Base-by-base conservation (phyloP, 306 rosid species). In the Castanea sativa region DNA sequence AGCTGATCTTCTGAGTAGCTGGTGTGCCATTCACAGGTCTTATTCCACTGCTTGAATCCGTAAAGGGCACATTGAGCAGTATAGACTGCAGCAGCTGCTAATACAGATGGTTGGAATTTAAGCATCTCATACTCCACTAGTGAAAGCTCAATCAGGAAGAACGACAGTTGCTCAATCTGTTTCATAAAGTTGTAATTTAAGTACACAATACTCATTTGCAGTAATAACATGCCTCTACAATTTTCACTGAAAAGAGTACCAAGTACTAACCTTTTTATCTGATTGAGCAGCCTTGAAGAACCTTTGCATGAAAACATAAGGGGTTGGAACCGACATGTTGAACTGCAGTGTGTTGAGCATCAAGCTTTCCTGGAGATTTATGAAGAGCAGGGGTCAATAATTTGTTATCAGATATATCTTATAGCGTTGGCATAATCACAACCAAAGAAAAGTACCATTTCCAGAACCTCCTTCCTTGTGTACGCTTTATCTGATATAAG, bases 231-330 rank as follows among this genome's bases (percentile, higher is more conserved):
- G 53, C 53, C 45, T 38, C 1, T 38, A 38, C 45, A 7, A 49
- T 12, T 49, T 49, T 49, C 53, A 49, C 43, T 8, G 45, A 41
- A 41, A 41, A 7, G 11, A 41, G 45, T 2, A 41, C 45, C 45
- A 41, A 12, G 25, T 29, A 52, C 86, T 25, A 1, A 91, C 99
- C 87, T 91, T 96, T 73, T 76, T 90, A 79, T 91, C 91, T 19
- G 92, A 88, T 84, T 91, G 92, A 88, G 98, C 96, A 72, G 99
- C 99, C 89, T 96, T 96, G 57, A 96, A 89, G 88, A 91, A 96
- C 89, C 99, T 92, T 80, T 8, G 87, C 32, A 91, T 85, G 78
- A 96, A 96, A 56, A 90, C 98, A 83, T 83, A 96, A 25, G 94
- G 88, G 16, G 99, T 96, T 51, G 99, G 96, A 71, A 90, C 88